Base-by-base conservation (phyloP, 1,139 yeast genomes). In the Hemisphaericaspora xylofermentans region DNA sequence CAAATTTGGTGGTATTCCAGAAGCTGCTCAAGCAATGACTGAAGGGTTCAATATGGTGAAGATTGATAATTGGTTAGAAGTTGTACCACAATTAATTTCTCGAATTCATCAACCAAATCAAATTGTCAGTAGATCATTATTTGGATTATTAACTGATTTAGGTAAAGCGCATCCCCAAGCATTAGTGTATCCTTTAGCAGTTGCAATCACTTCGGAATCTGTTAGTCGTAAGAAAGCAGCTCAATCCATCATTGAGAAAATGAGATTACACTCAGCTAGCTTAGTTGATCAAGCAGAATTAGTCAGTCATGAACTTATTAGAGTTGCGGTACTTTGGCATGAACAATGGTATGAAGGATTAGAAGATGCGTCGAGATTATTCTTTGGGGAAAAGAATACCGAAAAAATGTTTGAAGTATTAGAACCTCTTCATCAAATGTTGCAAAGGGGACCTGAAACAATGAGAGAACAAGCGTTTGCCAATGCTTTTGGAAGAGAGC, bases 151-250 rank as follows among this genome's bases (percentile, higher is more conserved):
- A 48, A 79, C 96, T 2, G 96, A 89, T 52, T 70, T 94, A 26
- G 98, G 98, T 38, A 83, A 87, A 51, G 94, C 93, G 1, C 98
- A 94, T 62, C 98, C 99, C 0, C 98, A 94, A 58, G 97, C 98
- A 0, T 74, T 94, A 53, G 94, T 93, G 3, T 91, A 89, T 57
- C 98, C 98, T 3, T 71, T 94, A 47, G 93, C 96, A 2, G 99
- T 94, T 45, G 97, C 98, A 6, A 89, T 91, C 36, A 91, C 95
- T 48, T 88, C 97, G 0, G 97, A 93, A 52, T 87, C 95, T 49
- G 80, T 86, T 18, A 85, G 84, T 15, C 79, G 98, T 54, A 94
- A 89, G 63, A 79, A 81, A 56, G 98, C 98, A 0, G 99, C 99
- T 0, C 71, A 83, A 50, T 85, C 91, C 1, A 89, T 94, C 43